Evolutionary conservation across 2,329 filamentous ascomycete species (phyloP).

Genomic region (Plectosphaerella sp.): DNA sequence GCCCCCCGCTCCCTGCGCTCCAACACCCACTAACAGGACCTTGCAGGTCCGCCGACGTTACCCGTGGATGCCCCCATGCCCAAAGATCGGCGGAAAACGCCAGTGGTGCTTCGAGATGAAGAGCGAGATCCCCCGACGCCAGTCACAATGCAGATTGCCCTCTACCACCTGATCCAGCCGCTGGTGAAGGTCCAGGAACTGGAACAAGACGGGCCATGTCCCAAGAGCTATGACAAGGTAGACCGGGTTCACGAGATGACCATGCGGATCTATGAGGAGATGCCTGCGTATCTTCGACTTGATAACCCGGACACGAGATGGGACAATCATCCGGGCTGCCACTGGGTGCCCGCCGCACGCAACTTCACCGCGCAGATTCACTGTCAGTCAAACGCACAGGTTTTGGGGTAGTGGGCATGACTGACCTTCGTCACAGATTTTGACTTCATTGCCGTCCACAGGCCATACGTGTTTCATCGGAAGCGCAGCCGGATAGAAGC

Average conservation of each 20-base stretch:
- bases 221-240: conserved; percentile 48
- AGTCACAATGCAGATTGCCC: conserved; percentile 48
- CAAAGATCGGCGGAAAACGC: conserved; percentile 39
- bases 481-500: conserved; percentile 49
- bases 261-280: conserved; percentile 39
- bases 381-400: neutral
- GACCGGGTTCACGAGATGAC: conserved; percentile 50
- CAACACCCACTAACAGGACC: neutral
- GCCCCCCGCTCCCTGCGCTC: neutral
- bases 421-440: conserved; percentile 32
- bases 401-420: neutral
- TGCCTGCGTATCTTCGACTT: conserved; percentile 48
- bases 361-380: conserved; percentile 37
- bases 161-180: conserved; percentile 39
- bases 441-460: conserved; percentile 54
- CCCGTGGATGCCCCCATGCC: conserved; percentile 51
- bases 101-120: conserved; percentile 41
- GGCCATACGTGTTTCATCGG: conserved; percentile 58
- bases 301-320: conserved; percentile 54
- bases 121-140: conserved; percentile 50
- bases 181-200: conserved; percentile 51
- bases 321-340: conserved; percentile 47
- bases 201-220: conserved; percentile 51
- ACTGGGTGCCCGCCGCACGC: conserved; percentile 46
- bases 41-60: conserved; percentile 33